Conservation (phyloP, 2,329 filamentous ascomycete genomes). For the Monosporascus cannonballus region DNA sequence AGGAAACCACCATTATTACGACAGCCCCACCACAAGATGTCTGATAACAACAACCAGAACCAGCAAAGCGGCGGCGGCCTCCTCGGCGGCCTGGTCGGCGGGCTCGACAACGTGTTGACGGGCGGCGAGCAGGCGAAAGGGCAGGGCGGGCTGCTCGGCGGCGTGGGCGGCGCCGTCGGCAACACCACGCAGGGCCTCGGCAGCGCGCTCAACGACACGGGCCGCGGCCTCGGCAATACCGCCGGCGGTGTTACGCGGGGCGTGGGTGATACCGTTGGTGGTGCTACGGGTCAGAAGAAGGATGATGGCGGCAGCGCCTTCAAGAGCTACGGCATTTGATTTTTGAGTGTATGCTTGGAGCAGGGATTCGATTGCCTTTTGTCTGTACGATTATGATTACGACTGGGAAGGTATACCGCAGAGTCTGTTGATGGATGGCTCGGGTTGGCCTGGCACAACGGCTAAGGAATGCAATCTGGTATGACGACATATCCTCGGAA, state of each 20-base stretch:
- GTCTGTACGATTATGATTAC: background rate
- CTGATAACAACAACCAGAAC: constrained; percentile 19
- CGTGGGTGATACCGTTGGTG: constrained; percentile 11
- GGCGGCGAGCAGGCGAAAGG: constrained; percentile 27
- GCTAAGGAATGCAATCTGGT: too few species aligned
- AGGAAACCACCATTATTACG: background rate
- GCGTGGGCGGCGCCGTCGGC: constrained; percentile 22
- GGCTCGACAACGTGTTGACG: constrained; percentile 27
- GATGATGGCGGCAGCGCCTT: constrained; percentile 11
- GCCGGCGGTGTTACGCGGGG: constrained; percentile 10
- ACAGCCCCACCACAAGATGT: constrained; percentile 16
- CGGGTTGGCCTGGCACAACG: too few species aligned
- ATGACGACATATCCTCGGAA: background rate
- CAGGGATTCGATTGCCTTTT: too few species aligned
- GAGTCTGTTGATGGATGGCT: background rate
- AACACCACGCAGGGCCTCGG: constrained; percentile 25
- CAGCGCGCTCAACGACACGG: constrained; percentile 25
- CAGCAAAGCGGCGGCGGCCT: constrained; percentile 17
- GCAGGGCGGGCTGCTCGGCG: constrained; percentile 27
- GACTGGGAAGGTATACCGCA: background rate
- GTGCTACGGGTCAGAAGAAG: constrained; percentile 11
- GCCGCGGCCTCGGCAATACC: constrained; percentile 19
- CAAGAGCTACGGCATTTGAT: constrained; percentile 23
- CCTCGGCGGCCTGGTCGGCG: constrained; percentile 25
- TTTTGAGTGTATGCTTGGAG: background rate